phyloP scores from a whole-genome alignment of 2,329 filamentous ascomycete species.

The Cryphonectria parasitica region DNA sequence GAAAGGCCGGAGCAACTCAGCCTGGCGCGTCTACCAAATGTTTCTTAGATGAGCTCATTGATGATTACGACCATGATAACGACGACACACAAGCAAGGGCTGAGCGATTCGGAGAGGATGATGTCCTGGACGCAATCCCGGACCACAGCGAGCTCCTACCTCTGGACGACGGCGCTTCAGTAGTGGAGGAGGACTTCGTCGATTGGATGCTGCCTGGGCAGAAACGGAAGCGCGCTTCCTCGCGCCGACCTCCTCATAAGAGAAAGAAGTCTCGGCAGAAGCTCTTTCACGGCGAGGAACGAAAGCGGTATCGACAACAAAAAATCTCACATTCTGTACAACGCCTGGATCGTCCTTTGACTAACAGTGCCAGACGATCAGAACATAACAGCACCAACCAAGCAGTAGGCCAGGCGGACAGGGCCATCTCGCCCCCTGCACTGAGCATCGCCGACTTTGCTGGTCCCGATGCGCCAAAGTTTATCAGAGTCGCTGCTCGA shows the following conservation, averaged over 20 bases:
- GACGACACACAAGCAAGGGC: constrained; percentile 1
- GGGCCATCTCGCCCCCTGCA: constrained; percentile 39
- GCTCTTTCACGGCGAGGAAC: constrained; percentile 36
- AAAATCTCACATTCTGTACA: constrained; percentile 38
- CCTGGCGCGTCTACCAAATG: not conserved
- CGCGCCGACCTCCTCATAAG: constrained; percentile 38
- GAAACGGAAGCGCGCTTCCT: constrained; percentile 44
- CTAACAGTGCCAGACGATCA: not conserved
- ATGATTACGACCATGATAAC: constrained; percentile 17
- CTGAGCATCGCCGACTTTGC: constrained; percentile 67
- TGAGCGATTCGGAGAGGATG: not conserved
- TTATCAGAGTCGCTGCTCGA: constrained; percentile 65
- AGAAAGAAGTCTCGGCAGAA: constrained; percentile 37
- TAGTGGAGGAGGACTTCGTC: constrained; percentile 56
- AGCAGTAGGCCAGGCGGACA: constrained; percentile 13
- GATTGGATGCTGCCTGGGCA: constrained; percentile 53
- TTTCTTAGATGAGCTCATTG: constrained; percentile 19
- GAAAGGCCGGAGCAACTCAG: constrained; percentile 1
- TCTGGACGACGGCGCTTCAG: constrained; percentile 36
- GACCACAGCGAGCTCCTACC: constrained; percentile 20
- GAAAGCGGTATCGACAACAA: constrained; percentile 36
- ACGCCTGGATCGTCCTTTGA: constrained; percentile 16
- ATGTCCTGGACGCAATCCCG: not conserved
- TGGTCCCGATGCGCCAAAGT: constrained; percentile 56
- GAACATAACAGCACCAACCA: constrained; percentile 6